These are phyloP conservation scores for Tubosaeta brunneosetosa DNA, from an alignment of 768 basidiomycete species.

Conservation along the genomic window DNA sequence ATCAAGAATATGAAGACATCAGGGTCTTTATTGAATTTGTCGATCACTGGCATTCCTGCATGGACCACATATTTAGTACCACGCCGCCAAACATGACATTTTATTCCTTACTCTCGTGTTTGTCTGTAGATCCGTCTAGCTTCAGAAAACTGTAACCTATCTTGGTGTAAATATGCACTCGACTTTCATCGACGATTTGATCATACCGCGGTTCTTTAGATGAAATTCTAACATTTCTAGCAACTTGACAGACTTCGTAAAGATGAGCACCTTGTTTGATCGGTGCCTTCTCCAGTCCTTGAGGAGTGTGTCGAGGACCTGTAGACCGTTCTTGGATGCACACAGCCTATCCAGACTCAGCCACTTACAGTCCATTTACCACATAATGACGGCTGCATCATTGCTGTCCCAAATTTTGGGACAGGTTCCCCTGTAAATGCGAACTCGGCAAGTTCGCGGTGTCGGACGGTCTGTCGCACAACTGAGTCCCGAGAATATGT, in stretches of 20 bases:
- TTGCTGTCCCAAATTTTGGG: conserved; percentile 59
- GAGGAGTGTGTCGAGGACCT: conserved; percentile 68
- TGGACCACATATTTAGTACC: not conserved
- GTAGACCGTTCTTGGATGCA: not conserved
- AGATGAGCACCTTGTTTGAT: conserved; percentile 86
- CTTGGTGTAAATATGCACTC: not conserved
- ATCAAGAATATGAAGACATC: conserved; percentile 80
- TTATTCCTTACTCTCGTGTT: conserved; percentile 53
- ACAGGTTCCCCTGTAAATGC: conserved; percentile 56
- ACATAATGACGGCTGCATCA: conserved; percentile 62
- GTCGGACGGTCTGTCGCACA: conserved; percentile 40
- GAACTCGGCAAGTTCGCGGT: conserved; percentile 55
- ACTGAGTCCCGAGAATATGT: not conserved
- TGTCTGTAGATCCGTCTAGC: conserved; percentile 75
- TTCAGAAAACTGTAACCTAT: conserved; percentile 60
- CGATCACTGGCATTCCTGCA: conserved; percentile 81
- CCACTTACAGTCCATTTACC: conserved; percentile 82
- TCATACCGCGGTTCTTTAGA: conserved; percentile 49
- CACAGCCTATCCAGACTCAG: not conserved
- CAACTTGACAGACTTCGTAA: conserved; percentile 89
- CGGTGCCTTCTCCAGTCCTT: conserved; percentile 60
- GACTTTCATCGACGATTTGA: not conserved
- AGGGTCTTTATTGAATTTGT: conserved; percentile 72
- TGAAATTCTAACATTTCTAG: conserved; percentile 82
- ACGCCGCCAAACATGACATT: not conserved